Base-by-base conservation (phyloP, 805 yeast genomes). In the Wickerhamomyces bovis region DNA sequence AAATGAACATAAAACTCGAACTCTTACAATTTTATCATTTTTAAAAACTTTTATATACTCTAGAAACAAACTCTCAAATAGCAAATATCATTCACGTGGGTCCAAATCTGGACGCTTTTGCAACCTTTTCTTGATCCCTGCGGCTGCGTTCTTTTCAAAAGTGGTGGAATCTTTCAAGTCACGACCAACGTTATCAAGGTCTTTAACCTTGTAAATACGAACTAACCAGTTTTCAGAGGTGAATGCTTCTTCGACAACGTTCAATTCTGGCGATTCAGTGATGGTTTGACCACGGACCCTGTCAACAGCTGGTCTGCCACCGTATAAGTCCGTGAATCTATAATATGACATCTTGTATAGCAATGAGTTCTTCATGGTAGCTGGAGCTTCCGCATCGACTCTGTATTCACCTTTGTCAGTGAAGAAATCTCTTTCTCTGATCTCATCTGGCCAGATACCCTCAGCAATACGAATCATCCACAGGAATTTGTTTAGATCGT, bases 391-490 rank as follows among this genome's bases (percentile, higher is more conserved):
- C 47, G 76, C 80, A 64, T 94, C 98, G 45, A 94, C 84, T 59
- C 81, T 81, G 66, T 89, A 94, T 66, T 89, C 97, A 51, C 98
- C 97, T 46, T 79, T 69, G 6, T 79, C 78, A 20, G 90, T 85
- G 76, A 90, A 94, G 69, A 71, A 94, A 54, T 81, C 77, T 53
- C 94, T 73, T 70, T 94, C 99, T 55, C 73, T 77, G 49, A 94
- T 82, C 63, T 94, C 98, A n/a, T 94, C 97, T 1, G 99, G 99
- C 99, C 99, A 94, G 50, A 94, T 88, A 45, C 99, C 99, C 68
- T 94, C 96, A n/a, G 97, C 79, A 55, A 94, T 94, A 66, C 99
- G 80, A 25, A 94, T 89, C 99, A 94, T 94, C 99, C 99, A 95
- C 62, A 94, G 68, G 70, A 89, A 94, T 69, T 94, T 94, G 73